Evolutionary conservation across 352 stramenopile genomes (phyloP), one percentile per base, ranked within the genome.

Genomic region (Paralagenidium karlingii): DNA sequence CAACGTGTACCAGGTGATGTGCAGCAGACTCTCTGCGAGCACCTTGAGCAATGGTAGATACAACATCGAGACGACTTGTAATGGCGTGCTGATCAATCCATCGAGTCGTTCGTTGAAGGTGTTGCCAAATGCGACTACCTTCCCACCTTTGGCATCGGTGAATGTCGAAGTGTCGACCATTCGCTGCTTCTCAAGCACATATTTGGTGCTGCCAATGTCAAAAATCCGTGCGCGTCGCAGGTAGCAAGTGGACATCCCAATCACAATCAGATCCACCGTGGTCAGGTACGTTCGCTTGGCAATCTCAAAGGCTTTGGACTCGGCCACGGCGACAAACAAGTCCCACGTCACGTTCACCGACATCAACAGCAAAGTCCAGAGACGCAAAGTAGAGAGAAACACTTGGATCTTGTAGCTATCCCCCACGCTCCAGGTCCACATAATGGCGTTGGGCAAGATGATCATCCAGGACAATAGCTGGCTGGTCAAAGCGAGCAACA

Each of bases 381-480:
- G 8, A 2, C 44, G 37, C 0, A 40, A 10, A 13, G 25, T 41
- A 13, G 36, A 38, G 16, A 45, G 20, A 26, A 38, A 41, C 21
- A 38, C 27, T 31, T 46, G 41, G 16, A 37, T 7, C 15, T 51
- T 45, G 30, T 20, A 20, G 24, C 26, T 28, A 10, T 29, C 37
- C n/a, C 24, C 38, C 15, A 46, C 44, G 2, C 46, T 60, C 32
- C 58, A 62, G 10, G 49, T 57, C 46, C 58, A 76, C 24, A 75
- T 59, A 29, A 66, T 51, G 22, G 64, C 53, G 42, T 66, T 74
- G 6, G 63, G 66, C 10, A 80, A 44, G 16, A 80, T 47, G 39
- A 83, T 48, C 12, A 78, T 39, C 68, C 68, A 82, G 21, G 63
- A 77, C 26, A 82, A 31, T 26, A 70, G 22, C 21, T 59, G 54